Percentiles rank a stretch among this genome's conserved stretches.
phyloP scores from a whole-genome alignment of 2,329 filamentous ascomycete species.

The Nemania bipapillata region DNA sequence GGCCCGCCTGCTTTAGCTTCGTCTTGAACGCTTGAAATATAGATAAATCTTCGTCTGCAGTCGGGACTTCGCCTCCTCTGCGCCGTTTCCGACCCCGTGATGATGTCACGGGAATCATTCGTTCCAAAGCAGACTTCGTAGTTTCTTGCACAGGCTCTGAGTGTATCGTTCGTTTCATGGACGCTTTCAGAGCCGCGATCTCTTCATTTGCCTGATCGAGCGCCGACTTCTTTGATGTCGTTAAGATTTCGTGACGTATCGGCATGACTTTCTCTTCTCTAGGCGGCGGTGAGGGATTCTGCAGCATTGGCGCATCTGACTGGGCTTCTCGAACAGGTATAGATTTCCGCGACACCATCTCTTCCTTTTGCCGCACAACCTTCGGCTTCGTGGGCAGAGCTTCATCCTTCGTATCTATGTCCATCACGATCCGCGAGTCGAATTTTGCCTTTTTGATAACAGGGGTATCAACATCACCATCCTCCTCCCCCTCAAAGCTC shows the following conservation, averaged over 20 bases:
- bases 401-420: slow-evolving; percentile 58
- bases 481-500: slow-evolving; percentile 80
- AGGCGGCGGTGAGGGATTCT: slow-evolving; percentile 38
- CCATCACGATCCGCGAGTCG: slow-evolving; percentile 77
- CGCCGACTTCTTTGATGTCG: slow-evolving; percentile 58
- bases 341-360: slow-evolving; percentile 45
- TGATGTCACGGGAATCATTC: slow-evolving; percentile 78
- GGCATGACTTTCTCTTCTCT: slow-evolving; percentile 42
- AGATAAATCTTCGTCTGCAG: slow-evolving; percentile 71
- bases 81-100: slow-evolving; percentile 76
- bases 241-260: slow-evolving; percentile 49
- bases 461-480: slow-evolving; percentile 67
- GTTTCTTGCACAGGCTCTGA: slow-evolving; percentile 64
- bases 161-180: slow-evolving; percentile 75
- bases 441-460: slow-evolving; percentile 81
- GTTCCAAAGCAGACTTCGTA: slow-evolving; percentile 75
- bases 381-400: slow-evolving; percentile 45
- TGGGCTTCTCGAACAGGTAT: slow-evolving; percentile 48
- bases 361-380: slow-evolving; percentile 49
- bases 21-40: slow-evolving; percentile 82
- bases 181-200: slow-evolving; percentile 81
- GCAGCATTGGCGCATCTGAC: slow-evolving; percentile 38
- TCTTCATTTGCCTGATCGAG: slow-evolving; percentile 81
- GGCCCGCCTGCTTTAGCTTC: slow-evolving; percentile 70
- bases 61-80: slow-evolving; percentile 64